These are phyloP conservation scores for Penicillium sp. DNA, from an alignment of 2,329 filamentous ascomycete species.

Conservation along the genomic window DNA sequence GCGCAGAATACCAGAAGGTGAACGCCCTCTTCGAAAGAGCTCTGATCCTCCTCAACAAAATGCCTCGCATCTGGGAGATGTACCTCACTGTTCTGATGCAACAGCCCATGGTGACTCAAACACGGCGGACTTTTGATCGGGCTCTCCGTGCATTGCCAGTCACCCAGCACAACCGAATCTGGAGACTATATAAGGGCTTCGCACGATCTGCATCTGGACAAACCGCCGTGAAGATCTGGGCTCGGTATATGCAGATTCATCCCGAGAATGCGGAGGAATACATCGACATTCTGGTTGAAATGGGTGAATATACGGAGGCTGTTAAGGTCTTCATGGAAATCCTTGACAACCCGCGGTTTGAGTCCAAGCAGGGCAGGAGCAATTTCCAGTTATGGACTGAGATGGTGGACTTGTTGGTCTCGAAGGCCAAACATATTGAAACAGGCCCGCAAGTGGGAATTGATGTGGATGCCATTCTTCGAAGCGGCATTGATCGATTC, in stretches of 20 bases:
- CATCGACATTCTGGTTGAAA: conserved; percentile 81
- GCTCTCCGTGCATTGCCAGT: conserved; percentile 88
- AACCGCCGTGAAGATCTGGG: conserved; percentile 91
- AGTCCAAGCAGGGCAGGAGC: conserved; percentile 90
- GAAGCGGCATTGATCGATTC: conserved; percentile 87
- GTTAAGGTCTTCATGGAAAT: conserved; percentile 89
- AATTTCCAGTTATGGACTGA: conserved; percentile 97
- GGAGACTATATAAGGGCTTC: conserved; percentile 87
- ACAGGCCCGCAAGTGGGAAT: conserved; percentile 79
- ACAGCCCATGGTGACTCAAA: conserved; percentile 87
- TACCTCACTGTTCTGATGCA: conserved; percentile 87
- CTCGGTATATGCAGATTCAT: conserved; percentile 94
- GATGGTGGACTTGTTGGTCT: conserved; percentile 92
- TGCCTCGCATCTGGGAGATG: conserved; percentile 98
- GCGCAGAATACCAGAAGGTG: conserved; percentile 84
- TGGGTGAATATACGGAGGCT: conserved; percentile 84
- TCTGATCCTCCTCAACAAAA: conserved; percentile 92
- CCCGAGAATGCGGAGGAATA: conserved; percentile 95
- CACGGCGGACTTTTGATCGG: conserved; percentile 85
- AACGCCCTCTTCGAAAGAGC: conserved; percentile 93
- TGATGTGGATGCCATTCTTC: conserved; percentile 87
- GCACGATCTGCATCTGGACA: conserved; percentile 86
- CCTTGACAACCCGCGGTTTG: conserved; percentile 85
- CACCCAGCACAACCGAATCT: conserved; percentile 93
- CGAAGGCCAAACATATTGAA: conserved; percentile 82